Conservation (phyloP, 306 rosid genomes). For the Dryas alaskensis region DNA sequence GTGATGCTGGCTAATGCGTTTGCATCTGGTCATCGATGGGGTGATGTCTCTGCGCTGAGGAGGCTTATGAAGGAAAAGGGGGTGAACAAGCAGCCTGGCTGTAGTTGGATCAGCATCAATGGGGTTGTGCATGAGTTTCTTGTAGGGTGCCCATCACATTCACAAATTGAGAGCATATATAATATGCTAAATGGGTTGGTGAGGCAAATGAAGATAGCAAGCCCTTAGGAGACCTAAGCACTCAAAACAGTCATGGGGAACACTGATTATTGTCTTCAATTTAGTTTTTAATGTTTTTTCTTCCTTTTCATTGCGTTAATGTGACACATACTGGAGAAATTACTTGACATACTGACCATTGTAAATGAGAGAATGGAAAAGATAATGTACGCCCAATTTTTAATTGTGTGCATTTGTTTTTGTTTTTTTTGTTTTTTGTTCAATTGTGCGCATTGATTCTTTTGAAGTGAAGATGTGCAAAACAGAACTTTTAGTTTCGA, state of each 20-base stretch:
- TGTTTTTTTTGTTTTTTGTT: no score
- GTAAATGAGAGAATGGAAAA: no score
- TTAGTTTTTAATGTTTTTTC: no score
- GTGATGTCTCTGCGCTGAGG: constrained; percentile 43
- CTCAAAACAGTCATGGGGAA: not conserved
- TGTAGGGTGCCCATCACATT: constrained; percentile 41
- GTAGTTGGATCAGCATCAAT: constrained; percentile 60
- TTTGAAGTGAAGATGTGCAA: no score
- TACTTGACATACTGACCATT: no score
- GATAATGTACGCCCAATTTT: no score
- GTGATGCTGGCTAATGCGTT: constrained; percentile 62
- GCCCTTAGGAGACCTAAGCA: constrained; percentile 7
- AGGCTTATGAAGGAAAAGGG: constrained; percentile 56
- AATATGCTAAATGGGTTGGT: constrained; percentile 40
- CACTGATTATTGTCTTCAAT: no score
- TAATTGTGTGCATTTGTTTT: no score
- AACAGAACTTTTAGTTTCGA: no score
- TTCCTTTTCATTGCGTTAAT: no score
- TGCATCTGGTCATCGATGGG: constrained; percentile 51
- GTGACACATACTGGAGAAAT: no score
- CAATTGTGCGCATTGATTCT: no score
- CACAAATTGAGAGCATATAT: constrained; percentile 37
- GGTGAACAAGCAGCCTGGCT: constrained; percentile 53
- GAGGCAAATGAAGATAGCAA: constrained; percentile 44
- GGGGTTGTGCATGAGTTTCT: constrained; percentile 62